These are phyloP conservation scores for Ilyonectria sp. DNA, from an alignment of 2,329 filamentous ascomycete species.

Conservation along the genomic window DNA sequence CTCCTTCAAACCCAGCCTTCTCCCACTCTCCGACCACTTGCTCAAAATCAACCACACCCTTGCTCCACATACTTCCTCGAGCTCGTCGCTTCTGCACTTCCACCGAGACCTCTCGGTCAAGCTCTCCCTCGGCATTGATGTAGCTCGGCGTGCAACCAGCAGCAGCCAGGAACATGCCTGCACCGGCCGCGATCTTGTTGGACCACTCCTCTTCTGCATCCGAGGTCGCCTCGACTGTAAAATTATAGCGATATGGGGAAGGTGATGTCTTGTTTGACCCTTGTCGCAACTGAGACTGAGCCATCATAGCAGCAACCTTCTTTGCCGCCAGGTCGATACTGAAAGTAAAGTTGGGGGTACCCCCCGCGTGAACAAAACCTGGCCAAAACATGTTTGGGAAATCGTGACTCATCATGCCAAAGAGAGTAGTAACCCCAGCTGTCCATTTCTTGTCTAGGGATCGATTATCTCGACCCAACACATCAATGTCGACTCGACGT, in stretches of 20 bases:
- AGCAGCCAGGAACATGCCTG: slow-evolving; percentile 57
- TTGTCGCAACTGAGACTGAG: neutral
- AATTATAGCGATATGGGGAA: slow-evolving; percentile 7
- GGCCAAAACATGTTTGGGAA: slow-evolving; percentile 71
- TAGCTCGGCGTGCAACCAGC: slow-evolving; percentile 70
- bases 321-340: slow-evolving; percentile 53
- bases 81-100: neutral
- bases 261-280: no score
- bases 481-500: slow-evolving; percentile 34
- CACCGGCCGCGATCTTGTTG: slow-evolving; percentile 55
- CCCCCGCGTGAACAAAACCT: slow-evolving; percentile 57
- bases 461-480: slow-evolving; percentile 61
- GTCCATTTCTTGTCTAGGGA: slow-evolving; percentile 63
- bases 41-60: neutral
- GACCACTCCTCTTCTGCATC: slow-evolving; percentile 66
- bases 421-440: slow-evolving; percentile 63
- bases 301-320: slow-evolving; percentile 60
- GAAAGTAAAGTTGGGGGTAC: slow-evolving; percentile 57
- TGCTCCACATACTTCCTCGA: neutral
- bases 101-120: neutral
- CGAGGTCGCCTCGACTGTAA: slow-evolving; percentile 59
- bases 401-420: slow-evolving; percentile 62
- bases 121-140: slow-evolving; percentile 62
- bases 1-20: no score
- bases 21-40: no score